Base-by-base conservation (phyloP, 495 filamentous ascomycete genomes). In the Penicillium samsonianum region DNA sequence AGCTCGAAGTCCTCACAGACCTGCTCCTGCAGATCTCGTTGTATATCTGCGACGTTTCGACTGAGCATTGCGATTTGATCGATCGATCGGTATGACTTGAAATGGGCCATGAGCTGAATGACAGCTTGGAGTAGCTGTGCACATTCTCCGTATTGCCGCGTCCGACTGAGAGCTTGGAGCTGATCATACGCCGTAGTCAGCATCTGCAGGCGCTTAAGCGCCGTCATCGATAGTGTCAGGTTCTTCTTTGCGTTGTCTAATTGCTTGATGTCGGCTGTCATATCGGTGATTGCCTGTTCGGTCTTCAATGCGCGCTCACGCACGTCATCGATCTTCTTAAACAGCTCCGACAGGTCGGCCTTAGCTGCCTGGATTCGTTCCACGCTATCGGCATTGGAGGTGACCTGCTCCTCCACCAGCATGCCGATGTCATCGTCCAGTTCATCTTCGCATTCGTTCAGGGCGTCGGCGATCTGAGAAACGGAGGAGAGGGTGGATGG, bases 181-280 rank as follows among this genome's bases (percentile, higher is more conserved):
- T 98, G 95, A 65, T 98, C 94, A 74, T 97, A 98, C 25, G 94
- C 94, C 5, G 93, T 99, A 9, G 94, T 98, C 66, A 99, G 75
- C 94, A 99, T 98, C 80, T 99, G 94, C 58, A 99, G 79, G 28
- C 94, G 82, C 73, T 99, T 99, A 64, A 99, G 78, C 25, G 92
- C 95, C 22, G 94, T 99, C 94, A 99, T 99, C 38, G 92, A 96
- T 43, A 94, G 81, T 12, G 95, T 97, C 20, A 99, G 81, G 73
- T 98, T 98, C 69, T 87, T 87, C 78, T 99, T 99, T 43, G 93
- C 96, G 71, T 88, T 88, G 73, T 99, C 94, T 57, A 99, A 80
- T 64, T 93, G 87, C 74, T 99, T 99, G 73, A 99, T 99, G 67
- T 99, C 95, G 53, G 94, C 93, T 45, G 94, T 99, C 94, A 99